These are phyloP conservation scores for Jimgerdemannia flammicorona DNA, from an alignment of 192 early-diverging fungal species.

Conservation along the genomic window DNA sequence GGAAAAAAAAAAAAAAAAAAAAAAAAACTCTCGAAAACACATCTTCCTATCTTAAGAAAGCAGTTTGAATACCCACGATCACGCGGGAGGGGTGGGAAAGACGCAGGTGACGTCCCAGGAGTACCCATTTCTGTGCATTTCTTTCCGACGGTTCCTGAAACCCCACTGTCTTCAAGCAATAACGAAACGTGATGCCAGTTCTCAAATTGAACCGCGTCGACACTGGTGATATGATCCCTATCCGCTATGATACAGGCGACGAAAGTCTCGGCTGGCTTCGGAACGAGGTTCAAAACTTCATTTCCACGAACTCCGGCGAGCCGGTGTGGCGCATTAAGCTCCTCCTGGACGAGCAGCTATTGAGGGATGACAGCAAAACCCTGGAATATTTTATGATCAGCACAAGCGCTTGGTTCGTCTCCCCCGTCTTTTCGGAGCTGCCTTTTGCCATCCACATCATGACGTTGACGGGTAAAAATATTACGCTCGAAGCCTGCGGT, in stretches of 20 bases:
- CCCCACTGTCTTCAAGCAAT: too few species aligned
- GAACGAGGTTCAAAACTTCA: background rate
- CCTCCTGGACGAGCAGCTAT: background rate
- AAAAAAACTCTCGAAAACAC: too few species aligned
- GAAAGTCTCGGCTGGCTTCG: background rate
- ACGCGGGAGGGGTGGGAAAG: too few species aligned
- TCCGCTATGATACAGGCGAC: background rate
- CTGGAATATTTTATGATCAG: background rate
- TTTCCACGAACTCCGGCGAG: background rate
- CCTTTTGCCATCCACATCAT: background rate
- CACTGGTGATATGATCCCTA: background rate
- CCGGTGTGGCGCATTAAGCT: too few species aligned
- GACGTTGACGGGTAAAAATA: conserved; percentile 89
- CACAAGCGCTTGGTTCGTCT: background rate
- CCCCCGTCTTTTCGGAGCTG: background rate
- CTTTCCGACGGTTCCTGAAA: too few species aligned
- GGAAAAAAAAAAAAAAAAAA: too few species aligned
- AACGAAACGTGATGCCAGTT: background rate
- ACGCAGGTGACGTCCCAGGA: too few species aligned
- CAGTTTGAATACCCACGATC: too few species aligned
- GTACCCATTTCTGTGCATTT: too few species aligned
- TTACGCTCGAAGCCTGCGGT: conserved; percentile 77
- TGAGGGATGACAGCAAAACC: background rate
- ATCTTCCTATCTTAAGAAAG: too few species aligned
- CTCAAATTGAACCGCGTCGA: background rate